Base-by-base conservation (phyloP, 805 yeast species). In the Zygoascus flipseniorum region DNA sequence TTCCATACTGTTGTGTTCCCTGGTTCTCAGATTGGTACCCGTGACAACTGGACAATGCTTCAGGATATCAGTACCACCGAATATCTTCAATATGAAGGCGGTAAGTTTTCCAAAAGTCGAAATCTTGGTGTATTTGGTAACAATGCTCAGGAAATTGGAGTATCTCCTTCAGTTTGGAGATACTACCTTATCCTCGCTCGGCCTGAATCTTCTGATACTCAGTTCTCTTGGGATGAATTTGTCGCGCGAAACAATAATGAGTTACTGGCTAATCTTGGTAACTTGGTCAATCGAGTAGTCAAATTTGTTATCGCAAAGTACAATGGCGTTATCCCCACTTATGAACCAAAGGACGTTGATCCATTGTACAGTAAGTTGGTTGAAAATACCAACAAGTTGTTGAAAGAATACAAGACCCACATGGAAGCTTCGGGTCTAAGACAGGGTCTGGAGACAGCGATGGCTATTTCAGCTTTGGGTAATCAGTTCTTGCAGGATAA, bases 1-100 rank as follows among this genome's bases (percentile, higher is more conserved):
- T 93, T 93, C 88, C 99, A 93, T 69, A 86, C 97, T 1, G 99
- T 93, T 53, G 95, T 93, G 53, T 93, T 92, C 89, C 99, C 99
- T 56, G 83, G 95, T 44, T 74, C 95, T 28, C 85, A 83, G 71
- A 73, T 93, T 46, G 99, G 98, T 69, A 90, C 99, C 16, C 72
- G 77, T 18, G 92, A 92, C 54, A 65, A 76, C 48, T 93, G 98
- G 98, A 89, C 97, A 55, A 83, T 81, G 80, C 76, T 90, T 61
- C 87, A 89, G 65, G 96, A 90, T 70, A 73, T 93, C 61, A 86
- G 83, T 68, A 90, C 99, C 47, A 93, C 99, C 11, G 99, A 92
- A 73, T 93, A 93, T 68, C 76, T 93, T 65, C 98, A 93, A 71
- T 93, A 93, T 66, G 99, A 93, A 75, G 95, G 92, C 57, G 99